Evolutionary conservation across 2,329 filamentous ascomycete genomes (phyloP).

Genomic region (Xylariaceae sp.): DNA sequence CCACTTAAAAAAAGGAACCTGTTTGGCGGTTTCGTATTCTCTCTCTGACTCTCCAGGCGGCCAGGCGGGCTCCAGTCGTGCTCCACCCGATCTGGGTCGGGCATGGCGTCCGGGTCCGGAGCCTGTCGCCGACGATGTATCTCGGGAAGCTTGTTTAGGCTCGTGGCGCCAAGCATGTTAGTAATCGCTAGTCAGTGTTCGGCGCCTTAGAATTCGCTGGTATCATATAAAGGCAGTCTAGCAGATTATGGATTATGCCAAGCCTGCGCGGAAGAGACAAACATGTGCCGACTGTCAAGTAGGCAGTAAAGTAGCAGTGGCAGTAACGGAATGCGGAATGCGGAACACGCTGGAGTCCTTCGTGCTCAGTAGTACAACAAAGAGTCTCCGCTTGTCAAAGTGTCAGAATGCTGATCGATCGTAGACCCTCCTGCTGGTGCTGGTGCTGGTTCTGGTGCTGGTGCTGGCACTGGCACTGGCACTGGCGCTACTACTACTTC

Average conservation of each 20-base stretch:
- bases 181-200: neutral
- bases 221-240: neutral
- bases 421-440: neutral
- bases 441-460: too few relatives aligned
- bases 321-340: too few relatives aligned
- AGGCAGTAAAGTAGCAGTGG: too few relatives aligned
- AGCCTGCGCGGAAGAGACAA: neutral
- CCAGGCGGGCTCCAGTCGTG: too few relatives aligned
- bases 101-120: conserved; percentile 13
- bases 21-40: neutral
- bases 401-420: neutral
- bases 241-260: neutral
- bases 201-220: neutral
- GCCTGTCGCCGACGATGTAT: neutral
- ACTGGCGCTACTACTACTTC: too few relatives aligned
- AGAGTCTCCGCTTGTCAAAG: too few relatives aligned
- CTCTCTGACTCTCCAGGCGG: conserved; percentile 9
- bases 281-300: neutral
- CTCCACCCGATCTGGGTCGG: conserved; percentile 11
- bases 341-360: too few relatives aligned
- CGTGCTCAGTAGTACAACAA: too few relatives aligned
- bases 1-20: neutral
- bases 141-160: conserved; percentile 11
- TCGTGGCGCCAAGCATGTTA: conserved; percentile 2
- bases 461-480: too few relatives aligned